Evolutionary conservation across 2,329 filamentous ascomycete species (phyloP), one percentile per base, ranked within the genome.

Genomic region (Hypocrella siamensis): DNA sequence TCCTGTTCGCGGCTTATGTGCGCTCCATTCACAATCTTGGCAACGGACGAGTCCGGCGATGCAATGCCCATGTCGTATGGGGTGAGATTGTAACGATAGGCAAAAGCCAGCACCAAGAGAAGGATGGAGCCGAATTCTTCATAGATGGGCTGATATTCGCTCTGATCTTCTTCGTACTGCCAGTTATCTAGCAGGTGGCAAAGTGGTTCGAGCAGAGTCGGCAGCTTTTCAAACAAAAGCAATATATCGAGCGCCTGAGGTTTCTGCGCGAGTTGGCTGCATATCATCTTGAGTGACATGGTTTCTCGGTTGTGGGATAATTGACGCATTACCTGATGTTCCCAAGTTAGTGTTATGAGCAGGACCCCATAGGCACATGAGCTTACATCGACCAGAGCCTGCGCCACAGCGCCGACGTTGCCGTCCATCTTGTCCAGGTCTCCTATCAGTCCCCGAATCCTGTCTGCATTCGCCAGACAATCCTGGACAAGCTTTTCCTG

Each of bases 361-460:
- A n/a, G 25, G 14, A 8, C 25, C 8, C 7, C 17, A 7, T 12
- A 12, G 21, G 5, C n/a, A 11, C 4, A 26, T 26, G 30, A 3
- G 26, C 62, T 43, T 50, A 78, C 76, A 59, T 83, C 79, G 25
- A 75, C 70, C 28, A 86, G 61, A 3, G 85, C 86, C 37, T 78
- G 75, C 31, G 79, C 80, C 14, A 92, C 82, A 3, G 84, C 83
- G 3, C 82, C 84, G 3, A 83, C 83, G 51, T 94, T 94, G 2
- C 88, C 88, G 45, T 93, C 83, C 67, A 90, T 85, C 31, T 78
- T 79, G 35, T 93, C 84, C 17, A 98, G 63, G 44, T 93, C 84
- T 25, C 75, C 70, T 26, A 94, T 72, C 19, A 93, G 63, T 27
- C 75, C 70, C 41, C 85, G 79, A 1, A 81, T 73, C 39, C 76